Base-by-base conservation (phyloP, 768 basidiomycete genomes). In the Agaricus blazei region DNA sequence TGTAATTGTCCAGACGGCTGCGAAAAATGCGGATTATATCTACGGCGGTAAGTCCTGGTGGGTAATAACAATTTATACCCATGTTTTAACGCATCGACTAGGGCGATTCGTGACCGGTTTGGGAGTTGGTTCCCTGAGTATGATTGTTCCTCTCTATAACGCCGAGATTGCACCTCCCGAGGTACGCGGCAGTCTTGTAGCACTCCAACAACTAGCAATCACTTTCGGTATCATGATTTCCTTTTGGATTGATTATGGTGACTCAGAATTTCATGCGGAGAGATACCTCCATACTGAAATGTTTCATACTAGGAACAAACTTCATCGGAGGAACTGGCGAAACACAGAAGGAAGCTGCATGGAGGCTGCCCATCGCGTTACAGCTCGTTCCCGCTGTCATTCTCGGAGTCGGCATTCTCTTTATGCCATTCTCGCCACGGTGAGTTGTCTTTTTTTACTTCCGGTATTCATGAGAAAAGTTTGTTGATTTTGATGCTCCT, bases 141-240 rank as follows among this genome's bases (percentile, higher is more conserved):
- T 90, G 87, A 79, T 80, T n/a, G 88, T 92, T 9, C 90, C 90
- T 1, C 75, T 91, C 37, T 90, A 88, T 75, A 90, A 90, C 58
- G 74, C 74, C 38, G 78, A 79, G 67, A 79, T 90, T 52, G 83
- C 85, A 1, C 89, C 90, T 27, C 87, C 89, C 3, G 90, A 90
- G 70, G 87, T 92, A 14, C 82, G 90, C 59, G 90, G 90, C 11
- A 85, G 84, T 65, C 72, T 92, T 37, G 88, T 91, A 50, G 88
- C 87, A 3, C 77, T 92, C 8, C 90, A 91, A 65, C 90, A 91
- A 65, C 74, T 91, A 19, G 85, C 88, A 2, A 92, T 92, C 66
- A 87, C 87, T 1, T 88, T 88, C 61, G 86, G 87, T 23, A 89
- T 88, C 65, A 83, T 88, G 83, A 59, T 88, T 26, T 75, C 75